phyloP scores from a whole-genome alignment of 1,139 yeast species.

The Meyerozyma elateridarum region DNA sequence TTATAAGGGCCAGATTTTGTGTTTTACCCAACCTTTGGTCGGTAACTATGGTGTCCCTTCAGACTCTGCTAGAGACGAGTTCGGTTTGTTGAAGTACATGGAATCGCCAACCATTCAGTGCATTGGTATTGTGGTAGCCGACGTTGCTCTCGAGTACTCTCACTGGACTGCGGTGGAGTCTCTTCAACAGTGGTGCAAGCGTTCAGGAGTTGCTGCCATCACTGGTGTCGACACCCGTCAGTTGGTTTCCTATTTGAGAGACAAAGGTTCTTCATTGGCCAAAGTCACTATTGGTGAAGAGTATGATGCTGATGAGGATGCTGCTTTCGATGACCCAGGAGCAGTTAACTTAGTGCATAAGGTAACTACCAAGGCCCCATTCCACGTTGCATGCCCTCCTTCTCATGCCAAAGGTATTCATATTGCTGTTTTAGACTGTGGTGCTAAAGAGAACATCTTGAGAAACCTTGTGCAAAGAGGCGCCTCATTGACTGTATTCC shows the following conservation, averaged over 20 bases:
- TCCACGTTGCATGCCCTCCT: slow-evolving; percentile 72
- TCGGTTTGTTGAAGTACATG: slow-evolving; percentile 78
- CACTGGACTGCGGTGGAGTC: slow-evolving; percentile 99
- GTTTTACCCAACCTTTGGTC: slow-evolving; percentile 93
- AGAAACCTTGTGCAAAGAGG: slow-evolving; percentile 93
- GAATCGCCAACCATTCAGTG: slow-evolving; percentile 92
- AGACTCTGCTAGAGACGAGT: slow-evolving; percentile 72
- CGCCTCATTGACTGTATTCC: slow-evolving; percentile 93
- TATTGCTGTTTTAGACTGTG: slow-evolving; percentile 93
- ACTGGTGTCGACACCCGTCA: slow-evolving; percentile 97
- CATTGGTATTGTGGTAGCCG: slow-evolving; percentile 93
- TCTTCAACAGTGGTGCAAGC: slow-evolving; percentile 89
- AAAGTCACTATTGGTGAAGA: slow-evolving; percentile 86
- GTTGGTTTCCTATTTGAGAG: slow-evolving; percentile 87
- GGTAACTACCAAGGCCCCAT: slow-evolving; percentile 93
- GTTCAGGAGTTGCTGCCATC: slow-evolving; percentile 95
- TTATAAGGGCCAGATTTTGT: slow-evolving; percentile 91
- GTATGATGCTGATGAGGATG: slow-evolving; percentile 86
- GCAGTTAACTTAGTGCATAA: slow-evolving; percentile 84
- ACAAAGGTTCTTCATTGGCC: slow-evolving; percentile 91
- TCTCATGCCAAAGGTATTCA: slow-evolving; percentile 57
- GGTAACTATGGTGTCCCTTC: slow-evolving; percentile 99
- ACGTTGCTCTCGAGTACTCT: slow-evolving; percentile 89
- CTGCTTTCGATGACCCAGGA: slow-evolving; percentile 92
- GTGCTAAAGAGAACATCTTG: slow-evolving; percentile 94